Conservation (phyloP, 2,329 filamentous ascomycete species). For the Penicillium janthinellum region DNA sequence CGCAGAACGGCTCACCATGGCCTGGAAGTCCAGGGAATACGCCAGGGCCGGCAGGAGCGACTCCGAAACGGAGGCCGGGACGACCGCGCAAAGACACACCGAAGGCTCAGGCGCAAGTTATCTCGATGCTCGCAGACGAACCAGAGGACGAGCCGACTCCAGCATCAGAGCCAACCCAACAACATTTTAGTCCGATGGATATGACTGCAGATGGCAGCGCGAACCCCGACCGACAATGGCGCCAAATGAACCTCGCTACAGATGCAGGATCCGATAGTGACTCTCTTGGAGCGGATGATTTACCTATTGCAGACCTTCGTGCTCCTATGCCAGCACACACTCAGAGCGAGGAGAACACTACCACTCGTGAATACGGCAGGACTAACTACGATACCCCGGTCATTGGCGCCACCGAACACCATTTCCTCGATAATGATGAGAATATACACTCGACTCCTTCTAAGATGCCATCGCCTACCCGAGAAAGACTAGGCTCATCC, state of each 20-base stretch:
- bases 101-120: slow-evolving; percentile 16
- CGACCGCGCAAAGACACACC: slow-evolving; percentile 42
- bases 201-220: slow-evolving; percentile 31
- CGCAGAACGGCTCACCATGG: slow-evolving; percentile 39
- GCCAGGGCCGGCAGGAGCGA: slow-evolving; percentile 28
- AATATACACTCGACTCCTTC: slow-evolving; percentile 38
- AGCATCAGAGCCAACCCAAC: slow-evolving; percentile 3
- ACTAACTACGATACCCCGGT: slow-evolving; percentile 35
- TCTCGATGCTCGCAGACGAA: slow-evolving; percentile 22
- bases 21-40: slow-evolving; percentile 33
- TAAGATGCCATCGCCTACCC: slow-evolving; percentile 37
- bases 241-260: slow-evolving; percentile 20
- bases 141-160: slow-evolving; percentile 14
- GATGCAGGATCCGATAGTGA: slow-evolving; percentile 23
- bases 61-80: slow-evolving; percentile 39
- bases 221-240: slow-evolving; percentile 18
- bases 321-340: slow-evolving; percentile 17
- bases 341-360: slow-evolving; percentile 14
- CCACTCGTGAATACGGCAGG: slow-evolving; percentile 25
- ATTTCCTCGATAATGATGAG: slow-evolving; percentile 29
- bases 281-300: slow-evolving; percentile 26
- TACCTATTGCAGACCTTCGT: slow-evolving; percentile 27
- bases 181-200: slow-evolving; percentile 27
- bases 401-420: slow-evolving; percentile 32
- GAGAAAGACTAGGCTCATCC: slow-evolving; percentile 30